Evolutionary conservation across 2,329 filamentous ascomycete genomes (phyloP).

Genomic region (Colletotrichum noveboracense): DNA sequence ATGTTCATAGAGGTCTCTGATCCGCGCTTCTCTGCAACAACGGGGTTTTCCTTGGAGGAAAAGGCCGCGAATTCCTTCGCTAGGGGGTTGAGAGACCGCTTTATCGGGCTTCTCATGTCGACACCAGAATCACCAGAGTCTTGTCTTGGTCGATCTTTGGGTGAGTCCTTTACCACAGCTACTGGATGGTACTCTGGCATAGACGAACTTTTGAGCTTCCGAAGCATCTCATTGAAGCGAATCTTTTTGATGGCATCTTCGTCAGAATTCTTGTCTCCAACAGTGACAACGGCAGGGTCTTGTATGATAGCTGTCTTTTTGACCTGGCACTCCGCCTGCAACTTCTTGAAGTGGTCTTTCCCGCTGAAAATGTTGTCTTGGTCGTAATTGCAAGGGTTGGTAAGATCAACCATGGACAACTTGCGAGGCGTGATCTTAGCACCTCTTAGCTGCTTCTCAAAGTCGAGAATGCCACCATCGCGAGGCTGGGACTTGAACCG

Average conservation of each 20-base stretch:
- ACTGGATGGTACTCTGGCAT: background rate
- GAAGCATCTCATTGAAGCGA: constrained; percentile 9
- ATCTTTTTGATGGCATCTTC: too few relatives aligned
- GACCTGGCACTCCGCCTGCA: background rate
- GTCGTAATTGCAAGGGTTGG: background rate
- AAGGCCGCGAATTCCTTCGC: constrained; percentile 9
- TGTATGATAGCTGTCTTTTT: background rate
- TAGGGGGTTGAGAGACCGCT: constrained; percentile 12
- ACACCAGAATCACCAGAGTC: background rate
- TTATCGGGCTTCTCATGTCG: background rate
- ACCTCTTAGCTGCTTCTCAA: background rate
- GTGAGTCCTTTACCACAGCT: background rate
- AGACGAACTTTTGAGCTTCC: constrained; percentile 2
- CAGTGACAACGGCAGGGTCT: background rate
- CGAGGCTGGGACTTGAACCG: constrained; percentile 1
- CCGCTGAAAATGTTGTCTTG: background rate
- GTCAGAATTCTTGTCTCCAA: background rate
- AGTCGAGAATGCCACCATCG: background rate
- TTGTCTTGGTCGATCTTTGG: background rate
- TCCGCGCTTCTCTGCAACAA: background rate
- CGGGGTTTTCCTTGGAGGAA: background rate
- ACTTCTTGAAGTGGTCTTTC: background rate
- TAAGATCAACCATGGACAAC: background rate
- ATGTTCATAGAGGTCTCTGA: constrained; percentile 11
- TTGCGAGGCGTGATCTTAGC: constrained; percentile 1